Conservation (phyloP, 352 stramenopile genomes). For the Phytopythium chamaehyphon region DNA sequence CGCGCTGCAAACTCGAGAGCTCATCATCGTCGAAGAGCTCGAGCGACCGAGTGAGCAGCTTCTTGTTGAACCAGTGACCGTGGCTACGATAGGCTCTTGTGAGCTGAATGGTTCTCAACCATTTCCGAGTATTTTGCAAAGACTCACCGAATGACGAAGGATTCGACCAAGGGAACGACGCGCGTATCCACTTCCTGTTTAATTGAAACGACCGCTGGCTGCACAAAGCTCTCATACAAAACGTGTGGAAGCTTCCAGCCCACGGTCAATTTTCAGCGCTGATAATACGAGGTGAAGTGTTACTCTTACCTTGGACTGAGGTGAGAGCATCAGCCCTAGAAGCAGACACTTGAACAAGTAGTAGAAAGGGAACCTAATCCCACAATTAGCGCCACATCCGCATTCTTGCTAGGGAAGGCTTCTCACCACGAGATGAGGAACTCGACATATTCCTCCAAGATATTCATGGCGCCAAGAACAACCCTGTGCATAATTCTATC, state of each 20-base stretch:
- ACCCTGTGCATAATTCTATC: slow-evolving; percentile 24
- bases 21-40: slow-evolving; percentile 39
- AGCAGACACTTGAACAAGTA: slow-evolving; percentile 72
- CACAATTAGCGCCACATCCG: too few relatives aligned
- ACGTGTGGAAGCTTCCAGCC: slow-evolving; percentile 44
- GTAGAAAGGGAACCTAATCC: slow-evolving; percentile 58
- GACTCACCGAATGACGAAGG: slow-evolving; percentile 45
- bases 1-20: slow-evolving; percentile 37
- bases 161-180: slow-evolving; percentile 49
- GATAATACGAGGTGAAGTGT: neutral
- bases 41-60: slow-evolving; percentile 48
- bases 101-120: too few relatives aligned
- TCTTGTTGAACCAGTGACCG: slow-evolving; percentile 63
- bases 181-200: slow-evolving; percentile 40
- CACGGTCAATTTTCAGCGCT: neutral
- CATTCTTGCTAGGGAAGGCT: neutral
- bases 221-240: slow-evolving; percentile 61
- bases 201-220: slow-evolving; percentile 31
- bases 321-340: slow-evolving; percentile 48
- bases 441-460: slow-evolving; percentile 69
- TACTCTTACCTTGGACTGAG: slow-evolving; percentile 45
- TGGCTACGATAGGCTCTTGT: too few relatives aligned
- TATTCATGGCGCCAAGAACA: slow-evolving; percentile 41
- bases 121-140: neutral
- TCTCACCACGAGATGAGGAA: slow-evolving; percentile 60